Evolutionary conservation across 2,329 filamentous ascomycete species (phyloP).

Genomic region (Triangularia setosa): DNA sequence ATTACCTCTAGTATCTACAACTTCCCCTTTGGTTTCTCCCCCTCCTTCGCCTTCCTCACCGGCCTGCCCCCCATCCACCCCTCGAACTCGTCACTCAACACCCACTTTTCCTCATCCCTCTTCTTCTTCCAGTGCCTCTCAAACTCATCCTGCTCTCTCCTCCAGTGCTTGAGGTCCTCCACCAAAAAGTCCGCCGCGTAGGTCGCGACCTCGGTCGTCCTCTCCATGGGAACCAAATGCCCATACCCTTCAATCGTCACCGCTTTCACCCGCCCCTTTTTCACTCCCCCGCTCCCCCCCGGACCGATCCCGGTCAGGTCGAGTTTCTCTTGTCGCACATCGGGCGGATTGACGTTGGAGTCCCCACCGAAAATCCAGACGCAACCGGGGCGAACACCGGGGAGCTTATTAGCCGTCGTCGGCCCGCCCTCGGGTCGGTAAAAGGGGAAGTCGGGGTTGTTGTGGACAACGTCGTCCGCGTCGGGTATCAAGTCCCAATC

Average conservation of each 20-base stretch:
- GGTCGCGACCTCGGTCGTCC: constrained; percentile 62
- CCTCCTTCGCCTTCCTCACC: constrained; percentile 14
- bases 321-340: constrained; percentile 56
- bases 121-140: constrained; percentile 50
- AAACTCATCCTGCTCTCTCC: constrained; percentile 53
- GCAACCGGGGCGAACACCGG: constrained; percentile 58
- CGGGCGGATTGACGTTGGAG: constrained; percentile 53
- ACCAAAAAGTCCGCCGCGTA: constrained; percentile 54
- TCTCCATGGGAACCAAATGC: constrained; percentile 83
- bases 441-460: constrained; percentile 47
- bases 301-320: constrained; percentile 59
- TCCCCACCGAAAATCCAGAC: constrained; percentile 65
- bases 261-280: constrained; percentile 63
- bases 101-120: constrained; percentile 50
- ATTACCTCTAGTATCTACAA: neutral
- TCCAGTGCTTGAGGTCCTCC: constrained; percentile 55
- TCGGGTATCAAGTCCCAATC: constrained; percentile 43
- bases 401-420: constrained; percentile 53
- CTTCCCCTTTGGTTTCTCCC: neutral
- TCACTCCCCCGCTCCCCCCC: constrained; percentile 63
- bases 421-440: constrained; percentile 64
- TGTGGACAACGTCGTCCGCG: constrained; percentile 37
- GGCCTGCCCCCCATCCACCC: constrained; percentile 43
- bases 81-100: constrained; percentile 50
- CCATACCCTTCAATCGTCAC: constrained; percentile 63